phyloP scores from a whole-genome alignment of 345 rosid genomes.

The Brassica rapa region DNA sequence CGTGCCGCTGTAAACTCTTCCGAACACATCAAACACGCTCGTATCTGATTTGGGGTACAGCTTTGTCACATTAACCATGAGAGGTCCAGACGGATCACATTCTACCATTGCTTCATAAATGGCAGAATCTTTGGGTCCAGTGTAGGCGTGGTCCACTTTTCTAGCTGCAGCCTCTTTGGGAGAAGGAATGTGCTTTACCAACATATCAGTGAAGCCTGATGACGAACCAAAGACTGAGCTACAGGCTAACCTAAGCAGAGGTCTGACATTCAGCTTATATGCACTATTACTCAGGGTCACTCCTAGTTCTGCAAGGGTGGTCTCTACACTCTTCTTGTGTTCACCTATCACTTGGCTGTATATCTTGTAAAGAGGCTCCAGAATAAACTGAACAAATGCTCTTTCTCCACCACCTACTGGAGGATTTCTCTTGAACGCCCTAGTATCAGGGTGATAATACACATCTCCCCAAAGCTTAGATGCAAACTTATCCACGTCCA shows the following conservation, averaged over 20 bases:
- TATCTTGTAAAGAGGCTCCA: slow-evolving; percentile 94
- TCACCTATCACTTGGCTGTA: slow-evolving; percentile 99
- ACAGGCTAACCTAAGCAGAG: slow-evolving; percentile 86
- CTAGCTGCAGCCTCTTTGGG: slow-evolving; percentile 80
- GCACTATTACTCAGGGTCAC: slow-evolving; percentile 92
- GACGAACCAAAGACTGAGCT: slow-evolving; percentile 94
- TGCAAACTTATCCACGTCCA: slow-evolving; percentile 89
- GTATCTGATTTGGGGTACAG: slow-evolving; percentile 97
- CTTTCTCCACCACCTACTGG: slow-evolving; percentile 88
- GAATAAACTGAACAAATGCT: slow-evolving; percentile 89
- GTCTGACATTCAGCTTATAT: slow-evolving; percentile 88
- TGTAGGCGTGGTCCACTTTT: slow-evolving; percentile 79
- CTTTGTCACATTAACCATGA: slow-evolving; percentile 94
- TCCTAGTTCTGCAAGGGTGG: slow-evolving; percentile 94
- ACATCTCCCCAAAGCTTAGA: slow-evolving; percentile 94
- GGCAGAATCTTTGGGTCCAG: slow-evolving; percentile 73
- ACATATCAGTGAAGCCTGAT: slow-evolving; percentile 94
- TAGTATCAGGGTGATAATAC: slow-evolving; percentile 75
- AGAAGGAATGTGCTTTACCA: slow-evolving; percentile 94
- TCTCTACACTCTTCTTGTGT: slow-evolving; percentile 94
- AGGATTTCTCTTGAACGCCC: slow-evolving; percentile 72
- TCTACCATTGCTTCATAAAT: slow-evolving; percentile 81
- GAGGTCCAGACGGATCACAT: slow-evolving; percentile 89
- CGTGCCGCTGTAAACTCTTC: slow-evolving; percentile 87
- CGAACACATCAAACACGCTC: slow-evolving; percentile 94